Evolutionary conservation across 352 stramenopile genomes (phyloP), one percentile per base, ranked within the genome.

Genomic region (Pythium vanterpoolii): DNA sequence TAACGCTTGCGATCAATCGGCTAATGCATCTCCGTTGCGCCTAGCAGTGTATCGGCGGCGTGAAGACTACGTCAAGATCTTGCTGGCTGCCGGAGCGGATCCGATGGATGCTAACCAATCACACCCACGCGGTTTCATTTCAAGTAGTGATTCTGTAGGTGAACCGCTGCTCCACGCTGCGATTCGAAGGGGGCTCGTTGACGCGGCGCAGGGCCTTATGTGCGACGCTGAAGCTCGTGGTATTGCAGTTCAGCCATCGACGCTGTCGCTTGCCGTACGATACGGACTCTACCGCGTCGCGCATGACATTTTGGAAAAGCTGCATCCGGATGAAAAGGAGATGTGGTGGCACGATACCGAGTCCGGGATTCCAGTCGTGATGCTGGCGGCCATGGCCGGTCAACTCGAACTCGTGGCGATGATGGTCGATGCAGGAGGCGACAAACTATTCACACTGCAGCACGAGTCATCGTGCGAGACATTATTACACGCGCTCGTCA

Each of bases 201-300:
- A 30, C 14, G 46, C 43, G 38, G 55, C 55, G 19, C 49, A 26
- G 16, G 38, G 13, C 24, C 26, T 50, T 11, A 49, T 42, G 46
- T n/a, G 24, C 19, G n/a, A 19, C 7, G 16, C 6, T 30, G 8
- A 28, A 18, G 9, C 27, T 16, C 19, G 14, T 45, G 14, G 10
- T 27, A 16, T 9, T 14, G n/a, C 19, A 13, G 34, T 26, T 5
- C 3, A 39, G 27, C 10, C 38, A 4, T 52, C 52, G 11, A 34
- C 19, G 2, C 6, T 90, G 31, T 71, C 68, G 7, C 71, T 89
- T 28, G 75, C 77, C 13, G 61, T 93, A 43, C 77, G 80, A 19
- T 68, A 80, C 19, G 80, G 80, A 13, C 72, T 93, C 64, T 93
- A 89, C 31, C 60, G 62, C 23, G 56, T 92, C 13, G 69, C 64